A percentile compares a stretch with the other conserved stretches of the same genome.
These are phyloP conservation scores for Globisporangium nunn DNA, from an alignment of 352 stramenopile species.

Conservation along the genomic window DNA sequence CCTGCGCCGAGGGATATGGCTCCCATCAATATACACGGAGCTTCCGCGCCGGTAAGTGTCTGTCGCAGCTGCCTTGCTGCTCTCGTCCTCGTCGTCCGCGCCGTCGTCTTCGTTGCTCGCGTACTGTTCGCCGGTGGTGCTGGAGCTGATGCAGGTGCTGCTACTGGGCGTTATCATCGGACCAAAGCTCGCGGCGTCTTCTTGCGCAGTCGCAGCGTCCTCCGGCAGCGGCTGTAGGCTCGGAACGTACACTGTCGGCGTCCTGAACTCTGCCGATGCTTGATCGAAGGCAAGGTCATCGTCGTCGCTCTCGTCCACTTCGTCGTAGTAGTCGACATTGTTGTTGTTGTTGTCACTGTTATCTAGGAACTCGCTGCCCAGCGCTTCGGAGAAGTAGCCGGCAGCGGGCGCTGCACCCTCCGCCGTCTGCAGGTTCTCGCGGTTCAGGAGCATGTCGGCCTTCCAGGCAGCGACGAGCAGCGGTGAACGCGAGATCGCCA, in stretches of 20 bases:
- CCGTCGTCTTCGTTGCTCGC: neutral
- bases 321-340: neutral
- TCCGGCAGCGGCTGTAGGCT: constrained; percentile 2
- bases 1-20: constrained; percentile 3
- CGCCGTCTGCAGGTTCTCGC: constrained; percentile 1
- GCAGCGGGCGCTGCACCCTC: neutral
- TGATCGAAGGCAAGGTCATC: neutral
- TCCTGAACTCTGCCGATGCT: neutral
- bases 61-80: constrained; percentile 7
- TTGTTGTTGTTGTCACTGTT: neutral
- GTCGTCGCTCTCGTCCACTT: constrained; percentile 10
- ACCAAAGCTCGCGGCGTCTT: neutral
- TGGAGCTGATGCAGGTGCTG: neutral
- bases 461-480: constrained; percentile 17
- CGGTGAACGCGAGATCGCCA: constrained; percentile 12
- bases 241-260: constrained; percentile 9
- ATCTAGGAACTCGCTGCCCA: neutral
- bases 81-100: constrained; percentile 1
- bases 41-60: constrained; percentile 2
- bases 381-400: neutral
- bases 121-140: neutral
- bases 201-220: neutral
- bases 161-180: neutral
- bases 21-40: constrained; percentile 12
- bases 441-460: constrained; percentile 8